Conservation (phyloP, 345 rosid genomes). For the Brassica nigra region DNA sequence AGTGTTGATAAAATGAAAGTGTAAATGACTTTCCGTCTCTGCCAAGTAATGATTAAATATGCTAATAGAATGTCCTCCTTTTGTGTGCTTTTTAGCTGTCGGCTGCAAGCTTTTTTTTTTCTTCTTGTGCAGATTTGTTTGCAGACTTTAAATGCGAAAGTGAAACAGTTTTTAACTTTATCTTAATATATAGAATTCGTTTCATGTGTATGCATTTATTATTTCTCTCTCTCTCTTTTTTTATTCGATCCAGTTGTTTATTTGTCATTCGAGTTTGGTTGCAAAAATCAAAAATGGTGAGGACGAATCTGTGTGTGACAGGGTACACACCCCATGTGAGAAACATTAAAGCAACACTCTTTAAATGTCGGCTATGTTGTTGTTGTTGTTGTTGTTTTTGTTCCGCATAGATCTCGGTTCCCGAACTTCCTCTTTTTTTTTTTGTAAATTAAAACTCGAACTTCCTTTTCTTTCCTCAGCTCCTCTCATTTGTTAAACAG, state of each 20-base stretch:
- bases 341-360: conserved; percentile 34
- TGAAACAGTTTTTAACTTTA: conserved; percentile 18
- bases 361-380: conserved; percentile 30
- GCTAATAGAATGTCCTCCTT: neutral
- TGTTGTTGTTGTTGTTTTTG: neutral
- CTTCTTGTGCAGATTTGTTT: conserved; percentile 17
- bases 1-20: neutral
- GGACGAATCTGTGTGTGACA: conserved; percentile 18
- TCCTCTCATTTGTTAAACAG: conserved; percentile 8
- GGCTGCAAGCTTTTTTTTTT: conserved; percentile 2
- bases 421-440: too few relatives aligned
- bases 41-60: conserved; percentile 38
- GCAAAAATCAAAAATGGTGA: neutral
- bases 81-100: conserved; percentile 33
- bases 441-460: too few relatives aligned
- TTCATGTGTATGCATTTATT: conserved; percentile 39
- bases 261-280: neutral
- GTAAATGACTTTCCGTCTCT: conserved; percentile 28
- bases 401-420: conserved; percentile 28
- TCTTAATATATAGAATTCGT: conserved; percentile 18
- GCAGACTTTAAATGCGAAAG: conserved; percentile 32
- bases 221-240: neutral
- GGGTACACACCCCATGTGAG: conserved; percentile 37
- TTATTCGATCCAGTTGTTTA: conserved; percentile 2
- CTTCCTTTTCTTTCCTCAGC: too few relatives aligned